These are phyloP conservation scores for Pyrenula massariospora DNA, from an alignment of 495 filamentous ascomycete genomes.

Conservation along the genomic window DNA sequence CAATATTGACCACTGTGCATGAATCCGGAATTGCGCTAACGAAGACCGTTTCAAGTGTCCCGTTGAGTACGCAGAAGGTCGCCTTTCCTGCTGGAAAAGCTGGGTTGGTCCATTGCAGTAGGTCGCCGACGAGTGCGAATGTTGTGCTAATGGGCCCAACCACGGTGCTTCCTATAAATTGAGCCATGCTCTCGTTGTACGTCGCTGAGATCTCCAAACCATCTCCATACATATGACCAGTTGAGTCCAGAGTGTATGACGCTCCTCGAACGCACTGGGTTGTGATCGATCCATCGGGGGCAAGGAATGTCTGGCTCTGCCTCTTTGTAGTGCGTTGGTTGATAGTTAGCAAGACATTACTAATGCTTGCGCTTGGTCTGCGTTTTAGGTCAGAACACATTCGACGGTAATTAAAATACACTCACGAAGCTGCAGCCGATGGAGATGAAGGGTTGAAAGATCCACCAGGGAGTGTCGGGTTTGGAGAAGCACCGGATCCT, in stretches of 20 bases:
- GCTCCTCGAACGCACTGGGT: background rate
- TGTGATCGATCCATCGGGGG: background rate
- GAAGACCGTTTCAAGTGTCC: background rate
- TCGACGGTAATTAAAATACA: background rate
- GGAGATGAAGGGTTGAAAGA: background rate
- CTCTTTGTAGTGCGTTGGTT: background rate
- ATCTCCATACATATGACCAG: background rate
- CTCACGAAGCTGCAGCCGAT: background rate
- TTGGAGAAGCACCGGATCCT: too few species aligned
- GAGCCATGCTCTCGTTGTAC: background rate
- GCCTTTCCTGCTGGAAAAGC: background rate
- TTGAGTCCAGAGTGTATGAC: background rate
- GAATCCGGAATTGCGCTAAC: background rate
- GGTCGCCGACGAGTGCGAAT: background rate
- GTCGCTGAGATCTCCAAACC: background rate
- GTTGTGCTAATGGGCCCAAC: background rate
- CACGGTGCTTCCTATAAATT: background rate
- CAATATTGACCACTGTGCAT: background rate
- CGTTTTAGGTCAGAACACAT: background rate
- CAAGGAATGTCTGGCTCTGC: background rate
- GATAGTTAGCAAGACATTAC: background rate
- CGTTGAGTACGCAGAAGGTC: background rate
- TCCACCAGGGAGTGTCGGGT: too few species aligned
- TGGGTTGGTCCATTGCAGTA: background rate
- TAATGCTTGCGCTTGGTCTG: background rate